Percentiles rank a stretch among this genome's conserved stretches.
Conservation (phyloP, 345 rosid species). For the Raphanus raphanistrum region DNA sequence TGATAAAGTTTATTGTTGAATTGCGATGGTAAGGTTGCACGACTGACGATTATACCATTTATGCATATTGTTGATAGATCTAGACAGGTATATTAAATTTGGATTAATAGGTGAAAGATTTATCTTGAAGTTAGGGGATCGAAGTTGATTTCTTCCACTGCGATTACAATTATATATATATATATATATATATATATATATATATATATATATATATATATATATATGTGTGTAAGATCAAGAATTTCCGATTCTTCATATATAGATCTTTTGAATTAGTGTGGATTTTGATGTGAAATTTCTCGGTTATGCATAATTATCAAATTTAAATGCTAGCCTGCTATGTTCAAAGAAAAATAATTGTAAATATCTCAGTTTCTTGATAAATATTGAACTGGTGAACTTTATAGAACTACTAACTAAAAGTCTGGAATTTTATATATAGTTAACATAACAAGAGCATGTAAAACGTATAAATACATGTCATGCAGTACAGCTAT, state of each 20-base stretch:
- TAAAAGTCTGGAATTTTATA: background rate
- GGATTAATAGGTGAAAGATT: background rate
- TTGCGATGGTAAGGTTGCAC: slow-evolving; percentile 34
- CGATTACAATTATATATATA: background rate
- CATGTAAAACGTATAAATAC: background rate
- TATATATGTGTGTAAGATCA: background rate
- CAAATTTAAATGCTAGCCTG: background rate
- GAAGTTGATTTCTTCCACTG: background rate
- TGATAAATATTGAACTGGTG: background rate
- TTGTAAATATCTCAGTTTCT: background rate
- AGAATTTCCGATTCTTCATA: background rate
- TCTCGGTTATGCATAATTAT: background rate
- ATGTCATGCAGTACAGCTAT: background rate
- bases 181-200: no score
- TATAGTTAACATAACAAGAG: background rate
- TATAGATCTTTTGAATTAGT: background rate
- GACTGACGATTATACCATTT: slow-evolving; percentile 15
- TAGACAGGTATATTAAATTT: background rate
- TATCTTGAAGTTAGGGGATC: background rate
- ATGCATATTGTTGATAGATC: background rate
- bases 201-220: no score
- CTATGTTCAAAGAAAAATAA: background rate
- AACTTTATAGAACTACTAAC: background rate
- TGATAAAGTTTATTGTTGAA: background rate
- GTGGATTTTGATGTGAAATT: background rate